Evolutionary conservation across 1,284 basidiomycete genomes (phyloP).

Genomic region (Malassezia slooffiae): DNA sequence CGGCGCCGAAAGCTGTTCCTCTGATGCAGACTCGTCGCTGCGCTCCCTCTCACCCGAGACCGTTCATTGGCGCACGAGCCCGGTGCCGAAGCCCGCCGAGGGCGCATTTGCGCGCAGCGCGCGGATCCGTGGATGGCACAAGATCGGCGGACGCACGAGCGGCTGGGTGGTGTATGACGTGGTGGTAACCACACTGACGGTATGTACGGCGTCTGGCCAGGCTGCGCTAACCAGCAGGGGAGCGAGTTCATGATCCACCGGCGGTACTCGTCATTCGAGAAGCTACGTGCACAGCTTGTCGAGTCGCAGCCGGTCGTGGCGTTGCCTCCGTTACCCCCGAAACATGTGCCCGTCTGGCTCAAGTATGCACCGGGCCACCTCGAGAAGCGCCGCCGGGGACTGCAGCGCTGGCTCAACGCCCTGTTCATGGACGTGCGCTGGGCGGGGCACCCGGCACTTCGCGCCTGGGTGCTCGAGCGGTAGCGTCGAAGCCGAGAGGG

Average conservation of each 20-base stretch:
- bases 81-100: too few species aligned
- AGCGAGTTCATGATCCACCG: slow-evolving; percentile 1
- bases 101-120: slow-evolving; percentile 33
- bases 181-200: slow-evolving; percentile 20
- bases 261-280: slow-evolving; percentile 4
- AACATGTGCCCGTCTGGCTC: slow-evolving; percentile 24
- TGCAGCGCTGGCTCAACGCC: slow-evolving; percentile 33
- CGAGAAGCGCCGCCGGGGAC: slow-evolving; percentile 26
- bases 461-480: slow-evolving; percentile 26
- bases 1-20: not conserved
- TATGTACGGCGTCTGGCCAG: too few species aligned
- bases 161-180: slow-evolving; percentile 40
- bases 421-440: slow-evolving; percentile 29
- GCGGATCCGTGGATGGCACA: slow-evolving; percentile 30
- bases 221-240: slow-evolving; percentile 1
- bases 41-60: not conserved
- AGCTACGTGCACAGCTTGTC: slow-evolving; percentile 1
- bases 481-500: slow-evolving; percentile 8
- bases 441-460: slow-evolving; percentile 19
- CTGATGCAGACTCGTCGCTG: not conserved
- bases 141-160: slow-evolving; percentile 26
- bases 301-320: slow-evolving; percentile 16
- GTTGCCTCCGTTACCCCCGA: slow-evolving; percentile 26
- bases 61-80: too few species aligned
- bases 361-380: slow-evolving; percentile 32